phyloP scores from a whole-genome alignment of 768 basidiomycete genomes.

The Steccherinum ochraceum region DNA sequence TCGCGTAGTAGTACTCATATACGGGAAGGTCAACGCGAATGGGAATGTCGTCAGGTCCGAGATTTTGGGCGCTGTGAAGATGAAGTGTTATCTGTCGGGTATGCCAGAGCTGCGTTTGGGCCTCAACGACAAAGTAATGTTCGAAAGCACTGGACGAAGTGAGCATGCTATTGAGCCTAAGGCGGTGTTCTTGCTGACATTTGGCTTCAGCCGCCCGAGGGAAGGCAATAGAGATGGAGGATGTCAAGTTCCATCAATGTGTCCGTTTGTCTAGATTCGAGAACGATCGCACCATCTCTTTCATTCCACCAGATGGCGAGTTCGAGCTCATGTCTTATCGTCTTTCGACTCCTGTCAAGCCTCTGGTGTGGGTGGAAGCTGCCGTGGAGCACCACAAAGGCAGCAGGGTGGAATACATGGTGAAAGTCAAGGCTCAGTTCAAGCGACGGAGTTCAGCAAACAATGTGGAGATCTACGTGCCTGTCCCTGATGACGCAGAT shows the following conservation, averaged over 20 bases:
- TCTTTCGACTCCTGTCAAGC: slow-evolving; percentile 94
- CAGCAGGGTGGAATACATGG: slow-evolving; percentile 92
- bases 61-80: slow-evolving; percentile 97
- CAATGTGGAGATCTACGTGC: slow-evolving; percentile 97
- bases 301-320: slow-evolving; percentile 98
- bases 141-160: slow-evolving; percentile 95
- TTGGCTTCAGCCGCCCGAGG: slow-evolving; percentile 70
- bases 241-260: slow-evolving; percentile 99
- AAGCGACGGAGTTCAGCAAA: slow-evolving; percentile 95
- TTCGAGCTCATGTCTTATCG: slow-evolving; percentile 99
- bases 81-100: slow-evolving; percentile 99
- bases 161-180: slow-evolving; percentile 29
- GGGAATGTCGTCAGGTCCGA: slow-evolving; percentile 97
- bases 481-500: slow-evolving; percentile 98
- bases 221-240: slow-evolving; percentile 99
- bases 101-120: slow-evolving; percentile 97
- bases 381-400: slow-evolving; percentile 92
- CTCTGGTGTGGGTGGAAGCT: slow-evolving; percentile 96
- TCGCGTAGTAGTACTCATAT: slow-evolving; percentile 2
- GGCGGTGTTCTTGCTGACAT: slow-evolving; percentile 1
- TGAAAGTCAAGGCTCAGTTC: slow-evolving; percentile 95
- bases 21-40: slow-evolving; percentile 81
- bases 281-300: slow-evolving; percentile 97
- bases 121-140: slow-evolving; percentile 99
- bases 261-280: slow-evolving; percentile 96